These are phyloP conservation scores for Staphylotrichum longicolle DNA, from an alignment of 495 filamentous ascomycete genomes.

Conservation along the genomic window DNA sequence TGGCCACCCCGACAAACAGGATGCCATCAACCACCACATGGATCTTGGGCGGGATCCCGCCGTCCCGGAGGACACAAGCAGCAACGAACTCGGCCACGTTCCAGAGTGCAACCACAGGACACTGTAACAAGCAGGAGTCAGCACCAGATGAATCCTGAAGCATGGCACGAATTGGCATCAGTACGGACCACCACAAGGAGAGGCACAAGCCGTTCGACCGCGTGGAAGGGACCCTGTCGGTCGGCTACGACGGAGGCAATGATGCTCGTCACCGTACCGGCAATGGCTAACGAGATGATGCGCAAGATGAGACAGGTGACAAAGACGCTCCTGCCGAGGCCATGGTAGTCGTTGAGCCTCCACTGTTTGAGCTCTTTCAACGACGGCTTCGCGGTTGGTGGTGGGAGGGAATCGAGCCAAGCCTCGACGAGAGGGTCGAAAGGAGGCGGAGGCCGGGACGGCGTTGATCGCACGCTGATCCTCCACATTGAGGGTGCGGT, in stretches of 20 bases:
- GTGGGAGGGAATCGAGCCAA: constrained; percentile 29
- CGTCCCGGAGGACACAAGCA: constrained; percentile 5
- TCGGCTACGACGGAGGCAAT: constrained; percentile 10
- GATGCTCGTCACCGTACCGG: constrained; percentile 10
- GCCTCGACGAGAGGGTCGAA: constrained; percentile 26
- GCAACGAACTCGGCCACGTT: constrained; percentile 23
- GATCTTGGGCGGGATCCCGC: constrained; percentile 20
- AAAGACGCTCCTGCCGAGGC: constrained; percentile 18
- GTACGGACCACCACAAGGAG: constrained; percentile 13
- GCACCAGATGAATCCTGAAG: background rate
- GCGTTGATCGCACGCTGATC: constrained; percentile 8
- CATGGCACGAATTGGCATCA: background rate
- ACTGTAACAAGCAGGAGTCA: constrained; percentile 13
- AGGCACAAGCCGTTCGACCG: constrained; percentile 5
- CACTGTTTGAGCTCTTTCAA: constrained; percentile 25
- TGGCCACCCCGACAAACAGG: constrained; percentile 14
- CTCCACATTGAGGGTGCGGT: constrained; percentile 10
- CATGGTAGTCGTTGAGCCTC: constrained; percentile 17
- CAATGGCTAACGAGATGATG: constrained; percentile 19
- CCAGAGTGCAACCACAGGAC: constrained; percentile 19
- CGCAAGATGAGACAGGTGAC: constrained; percentile 22
- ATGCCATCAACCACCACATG: constrained; percentile 20
- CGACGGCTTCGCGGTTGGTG: constrained; percentile 20
- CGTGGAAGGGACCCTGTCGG: background rate
- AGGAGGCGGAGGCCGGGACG: constrained; percentile 20